These are phyloP conservation scores for Syzygium aromaticum DNA, from an alignment of 345 rosid species.

Conservation along the genomic window DNA sequence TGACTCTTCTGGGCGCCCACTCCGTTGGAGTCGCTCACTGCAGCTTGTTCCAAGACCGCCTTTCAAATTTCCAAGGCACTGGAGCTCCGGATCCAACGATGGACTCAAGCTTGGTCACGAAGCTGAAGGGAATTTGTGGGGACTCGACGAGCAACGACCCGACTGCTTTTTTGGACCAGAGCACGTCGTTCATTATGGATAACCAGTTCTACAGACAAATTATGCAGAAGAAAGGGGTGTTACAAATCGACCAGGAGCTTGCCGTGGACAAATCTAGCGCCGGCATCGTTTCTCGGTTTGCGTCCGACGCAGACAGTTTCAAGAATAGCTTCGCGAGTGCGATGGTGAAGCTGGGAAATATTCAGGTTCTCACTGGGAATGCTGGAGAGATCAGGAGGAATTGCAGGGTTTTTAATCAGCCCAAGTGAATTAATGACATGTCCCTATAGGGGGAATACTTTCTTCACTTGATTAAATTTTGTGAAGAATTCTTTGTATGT, in stretches of 20 bases:
- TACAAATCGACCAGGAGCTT: constrained; percentile 56
- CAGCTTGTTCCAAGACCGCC: constrained; percentile 42
- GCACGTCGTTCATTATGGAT: constrained; percentile 37
- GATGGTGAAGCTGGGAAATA: constrained; percentile 47
- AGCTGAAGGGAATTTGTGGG: constrained; percentile 31
- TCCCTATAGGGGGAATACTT: neutral
- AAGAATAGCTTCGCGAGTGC: constrained; percentile 39
- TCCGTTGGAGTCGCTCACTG: constrained; percentile 70
- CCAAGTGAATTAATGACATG: neutral
- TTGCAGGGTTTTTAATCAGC: constrained; percentile 41
- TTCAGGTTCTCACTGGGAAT: constrained; percentile 41
- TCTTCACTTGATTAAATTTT: neutral
- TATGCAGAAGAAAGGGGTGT: constrained; percentile 31
- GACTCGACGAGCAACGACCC: constrained; percentile 20
- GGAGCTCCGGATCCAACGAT: constrained; percentile 39
- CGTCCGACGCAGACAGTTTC: constrained; percentile 19
- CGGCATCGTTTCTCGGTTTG: constrained; percentile 32
- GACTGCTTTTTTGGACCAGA: constrained; percentile 51
- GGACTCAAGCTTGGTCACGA: constrained; percentile 33
- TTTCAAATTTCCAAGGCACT: constrained; percentile 30
- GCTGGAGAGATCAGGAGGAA: constrained; percentile 54
- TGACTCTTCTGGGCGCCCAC: constrained; percentile 68
- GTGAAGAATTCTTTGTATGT: neutral
- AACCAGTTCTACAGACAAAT: constrained; percentile 39
- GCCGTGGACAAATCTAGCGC: constrained; percentile 32